Percentiles rank a stretch among this genome's conserved stretches.
Evolutionary conservation across 768 basidiomycete genomes (phyloP).

Genomic region (Heimioporus sp.): DNA sequence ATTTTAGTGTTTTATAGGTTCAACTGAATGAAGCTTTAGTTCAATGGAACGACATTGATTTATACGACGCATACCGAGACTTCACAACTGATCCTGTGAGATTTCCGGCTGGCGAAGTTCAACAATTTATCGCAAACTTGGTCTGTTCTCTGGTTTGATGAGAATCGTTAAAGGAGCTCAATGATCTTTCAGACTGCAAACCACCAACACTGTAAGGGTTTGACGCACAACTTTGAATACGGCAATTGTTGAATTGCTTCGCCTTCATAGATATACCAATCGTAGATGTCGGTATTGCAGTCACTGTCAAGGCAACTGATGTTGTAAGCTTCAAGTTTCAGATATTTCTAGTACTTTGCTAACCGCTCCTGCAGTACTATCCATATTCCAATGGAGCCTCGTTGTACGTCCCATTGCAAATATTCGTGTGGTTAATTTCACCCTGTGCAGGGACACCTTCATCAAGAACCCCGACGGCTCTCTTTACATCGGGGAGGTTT

Average conservation of each 20-base stretch:
- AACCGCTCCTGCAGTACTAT: conserved; percentile 48
- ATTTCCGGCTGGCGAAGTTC: conserved; percentile 55
- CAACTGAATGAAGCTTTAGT: conserved; percentile 33
- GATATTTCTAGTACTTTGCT: not conserved
- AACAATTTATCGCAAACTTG: conserved; percentile 52
- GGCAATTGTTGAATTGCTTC: not conserved
- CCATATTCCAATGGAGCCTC: conserved; percentile 64
- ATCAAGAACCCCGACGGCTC: conserved; percentile 75
- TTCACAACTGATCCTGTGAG: conserved; percentile 67
- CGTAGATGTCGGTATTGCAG: conserved; percentile 60
- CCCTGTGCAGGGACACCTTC: conserved; percentile 52
- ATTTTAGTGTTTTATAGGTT: not conserved
- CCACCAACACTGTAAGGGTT: conserved; percentile 28
- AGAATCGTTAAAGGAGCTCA: conserved; percentile 2
- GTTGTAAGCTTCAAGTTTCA: conserved; percentile 40
- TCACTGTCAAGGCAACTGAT: conserved; percentile 58
- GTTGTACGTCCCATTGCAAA: conserved; percentile 35
- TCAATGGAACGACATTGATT: conserved; percentile 79
- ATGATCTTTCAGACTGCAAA: conserved; percentile 17
- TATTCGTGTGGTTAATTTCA: not conserved
- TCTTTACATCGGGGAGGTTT: conserved; percentile 72
- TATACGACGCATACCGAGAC: conserved; percentile 67
- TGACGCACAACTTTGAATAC: not conserved
- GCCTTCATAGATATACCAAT: conserved; percentile 60
- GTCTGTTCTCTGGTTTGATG: conserved; percentile 35